phyloP scores from a whole-genome alignment of 352 stramenopile genomes.

The Phytophthora hibernalis region DNA sequence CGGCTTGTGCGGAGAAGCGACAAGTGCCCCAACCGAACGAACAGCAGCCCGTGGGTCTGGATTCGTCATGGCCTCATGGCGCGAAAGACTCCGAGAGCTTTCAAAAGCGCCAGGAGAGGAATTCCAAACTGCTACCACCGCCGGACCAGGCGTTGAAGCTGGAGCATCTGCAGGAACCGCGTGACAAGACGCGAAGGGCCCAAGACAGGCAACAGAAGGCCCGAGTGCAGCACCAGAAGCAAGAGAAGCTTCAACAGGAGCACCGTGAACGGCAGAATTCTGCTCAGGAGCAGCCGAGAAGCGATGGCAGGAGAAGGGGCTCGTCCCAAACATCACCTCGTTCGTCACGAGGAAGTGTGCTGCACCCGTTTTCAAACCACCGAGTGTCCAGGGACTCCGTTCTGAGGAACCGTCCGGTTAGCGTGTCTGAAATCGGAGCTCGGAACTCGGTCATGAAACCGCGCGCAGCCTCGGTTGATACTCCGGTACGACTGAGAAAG shows the following conservation, averaged over 20 bases:
- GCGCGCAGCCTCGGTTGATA: constrained; percentile 19
- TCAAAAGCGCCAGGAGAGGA: constrained; percentile 6
- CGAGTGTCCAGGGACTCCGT: constrained; percentile 23
- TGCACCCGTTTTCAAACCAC: constrained; percentile 31
- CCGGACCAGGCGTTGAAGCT: constrained; percentile 16
- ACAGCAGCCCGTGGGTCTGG: constrained; percentile 8
- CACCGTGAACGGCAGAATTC: constrained; percentile 4
- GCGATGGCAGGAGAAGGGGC: constrained; percentile 17
- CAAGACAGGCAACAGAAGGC: constrained; percentile 1
- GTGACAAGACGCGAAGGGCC: constrained; percentile 7
- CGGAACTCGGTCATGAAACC: constrained; percentile 7
- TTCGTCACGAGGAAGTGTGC: constrained; percentile 14
- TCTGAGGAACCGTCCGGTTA: constrained; percentile 13
- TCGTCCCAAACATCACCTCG: constrained; percentile 13
- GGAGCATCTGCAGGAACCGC: constrained; percentile 22
- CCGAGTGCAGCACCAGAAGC: constrained; percentile 11
- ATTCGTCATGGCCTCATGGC: constrained; percentile 20
- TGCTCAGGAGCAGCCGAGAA: constrained; percentile 6
- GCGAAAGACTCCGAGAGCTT: background rate
- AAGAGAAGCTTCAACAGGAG: constrained; percentile 22
- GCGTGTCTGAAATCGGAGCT: constrained; percentile 5
- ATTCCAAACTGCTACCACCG: background rate
- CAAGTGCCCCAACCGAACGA: constrained; percentile 12
- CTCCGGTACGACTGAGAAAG: constrained; percentile 13
- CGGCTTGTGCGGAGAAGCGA: constrained; percentile 30